Base-by-base conservation (phyloP, 1,284 basidiomycete species). In the Cystobasidiaceae sp. region DNA sequence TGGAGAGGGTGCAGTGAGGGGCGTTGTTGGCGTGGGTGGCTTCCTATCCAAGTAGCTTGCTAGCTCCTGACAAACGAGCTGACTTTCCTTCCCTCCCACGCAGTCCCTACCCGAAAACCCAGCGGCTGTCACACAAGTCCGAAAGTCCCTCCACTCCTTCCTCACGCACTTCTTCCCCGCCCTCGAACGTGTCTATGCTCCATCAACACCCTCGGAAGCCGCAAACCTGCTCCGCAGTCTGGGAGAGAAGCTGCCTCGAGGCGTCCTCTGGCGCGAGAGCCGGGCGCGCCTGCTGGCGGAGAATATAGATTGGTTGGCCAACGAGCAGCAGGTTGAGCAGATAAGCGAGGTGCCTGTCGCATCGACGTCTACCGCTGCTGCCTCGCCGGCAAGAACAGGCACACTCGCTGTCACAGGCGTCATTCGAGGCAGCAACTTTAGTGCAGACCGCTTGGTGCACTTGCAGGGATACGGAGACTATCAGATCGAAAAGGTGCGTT, bases 121-220 rank as follows among this genome's bases (percentile, higher is more conserved):
- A 74, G 27, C 75, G 74, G 23, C 52, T 15, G 45, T 57, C 57
- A 60, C 61, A 34, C 28, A 62, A 60, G 30, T 68, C 43, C 79
- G 89, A 67, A 92, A 90, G 78, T 93, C 90, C 0, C 81, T 96
- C 1, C 81, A 92, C 7, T 94, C 91, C 1, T 97, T 97, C 79
- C 85, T 93, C 60, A 86, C 87, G 70, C 97, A 98, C 78, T 99
- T 98, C 77, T 89, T 90, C 65, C 94, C 94, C 0, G 82, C 83
- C n/a, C 87, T 92, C 69, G 79, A 81, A 37, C 82, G 81, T 71
- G 75, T 83, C 3, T 78, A 81, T 71, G 55, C 81, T 4, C 34
- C 59, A 0, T 28, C 52, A 4, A 57, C 51, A 1, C 48, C 69
- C 68, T 51, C 76, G 44, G 89, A 93, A 74, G 77, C 85, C 11